A percentile compares a stretch with the other conserved stretches of the same genome.
Conservation (phyloP, 2,329 filamentous ascomycete species). For the Amylocarpus encephaloides region DNA sequence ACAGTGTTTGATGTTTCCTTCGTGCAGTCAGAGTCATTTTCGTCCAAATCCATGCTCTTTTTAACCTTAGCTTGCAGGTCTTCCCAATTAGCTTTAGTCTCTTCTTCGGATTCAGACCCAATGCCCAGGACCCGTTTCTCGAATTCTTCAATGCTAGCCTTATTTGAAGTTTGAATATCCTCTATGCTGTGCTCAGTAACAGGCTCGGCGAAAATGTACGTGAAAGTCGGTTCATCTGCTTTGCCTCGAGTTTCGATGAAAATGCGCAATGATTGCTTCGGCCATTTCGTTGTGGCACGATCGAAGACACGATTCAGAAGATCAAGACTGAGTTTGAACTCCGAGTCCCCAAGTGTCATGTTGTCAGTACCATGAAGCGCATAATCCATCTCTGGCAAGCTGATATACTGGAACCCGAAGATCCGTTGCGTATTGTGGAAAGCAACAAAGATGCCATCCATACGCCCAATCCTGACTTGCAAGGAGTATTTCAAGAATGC, state of each 20-base stretch:
- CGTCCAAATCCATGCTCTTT: constrained; percentile 20
- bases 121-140: constrained; percentile 57
- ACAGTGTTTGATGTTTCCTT: constrained; percentile 3
- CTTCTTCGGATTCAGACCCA: constrained; percentile 30
- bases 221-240: constrained; percentile 50
- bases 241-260: constrained; percentile 70
- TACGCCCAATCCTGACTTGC: constrained; percentile 92
- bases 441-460: constrained; percentile 98
- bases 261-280: constrained; percentile 67
- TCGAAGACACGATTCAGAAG: constrained; percentile 76
- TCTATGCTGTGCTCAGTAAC: constrained; percentile 67
- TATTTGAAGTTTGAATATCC: constrained; percentile 62
- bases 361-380: constrained; percentile 75
- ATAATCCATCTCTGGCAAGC: constrained; percentile 79
- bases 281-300: constrained; percentile 67
- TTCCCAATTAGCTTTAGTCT: constrained; percentile 25
- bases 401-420: constrained; percentile 95
- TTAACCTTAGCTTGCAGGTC: constrained; percentile 30
- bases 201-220: constrained; percentile 89
- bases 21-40: not conserved
- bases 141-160: constrained; percentile 60
- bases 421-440: constrained; percentile 93
- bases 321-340: constrained; percentile 76
- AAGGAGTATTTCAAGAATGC: constrained; percentile 96
- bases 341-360: constrained; percentile 64